Percentiles rank a stretch among this genome's conserved stretches.
phyloP scores from a whole-genome alignment of 2,329 filamentous ascomycete genomes.

The Pezicula neosporulosa region DNA sequence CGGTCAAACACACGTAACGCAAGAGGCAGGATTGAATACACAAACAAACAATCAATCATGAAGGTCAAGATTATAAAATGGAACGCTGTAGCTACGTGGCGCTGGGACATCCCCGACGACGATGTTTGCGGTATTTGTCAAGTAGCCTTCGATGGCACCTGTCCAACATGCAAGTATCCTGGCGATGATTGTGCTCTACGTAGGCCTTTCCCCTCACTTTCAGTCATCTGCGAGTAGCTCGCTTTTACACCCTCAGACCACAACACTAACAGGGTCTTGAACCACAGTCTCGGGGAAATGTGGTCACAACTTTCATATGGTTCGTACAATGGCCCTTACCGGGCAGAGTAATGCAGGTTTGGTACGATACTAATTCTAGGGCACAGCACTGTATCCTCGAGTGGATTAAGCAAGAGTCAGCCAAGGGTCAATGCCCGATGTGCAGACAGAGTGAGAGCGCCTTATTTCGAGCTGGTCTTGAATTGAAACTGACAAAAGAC shows the following conservation, averaged over 20 bases:
- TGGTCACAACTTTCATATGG: slow-evolving; percentile 97
- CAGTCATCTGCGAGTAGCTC: background rate
- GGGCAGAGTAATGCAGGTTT: background rate
- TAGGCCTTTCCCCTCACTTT: slow-evolving; percentile 40
- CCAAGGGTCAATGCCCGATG: slow-evolving; percentile 95
- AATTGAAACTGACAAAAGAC: slow-evolving; percentile 10
- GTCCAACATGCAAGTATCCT: slow-evolving; percentile 95
- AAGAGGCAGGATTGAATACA: background rate
- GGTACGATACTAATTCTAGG: background rate
- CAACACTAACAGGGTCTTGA: slow-evolving; percentile 5
- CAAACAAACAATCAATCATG: slow-evolving; percentile 63
- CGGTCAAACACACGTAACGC: background rate
- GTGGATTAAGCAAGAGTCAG: slow-evolving; percentile 94
- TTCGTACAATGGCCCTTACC: slow-evolving; percentile 41
- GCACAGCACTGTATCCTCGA: slow-evolving; percentile 86
- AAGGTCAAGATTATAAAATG: slow-evolving; percentile 93
- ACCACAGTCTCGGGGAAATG: slow-evolving; percentile 85
- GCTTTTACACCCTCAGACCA: slow-evolving; percentile 1
- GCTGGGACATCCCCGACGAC: slow-evolving; percentile 95
- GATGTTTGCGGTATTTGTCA: slow-evolving; percentile 99
- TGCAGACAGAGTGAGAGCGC: slow-evolving; percentile 76
- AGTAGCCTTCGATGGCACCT: slow-evolving; percentile 95
- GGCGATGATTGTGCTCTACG: slow-evolving; percentile 92
- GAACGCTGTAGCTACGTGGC: slow-evolving; percentile 94
- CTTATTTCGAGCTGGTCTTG: background rate